These are phyloP conservation scores for Eucalyptus pauciflora DNA, from an alignment of 345 rosid species.

Conservation along the genomic window DNA sequence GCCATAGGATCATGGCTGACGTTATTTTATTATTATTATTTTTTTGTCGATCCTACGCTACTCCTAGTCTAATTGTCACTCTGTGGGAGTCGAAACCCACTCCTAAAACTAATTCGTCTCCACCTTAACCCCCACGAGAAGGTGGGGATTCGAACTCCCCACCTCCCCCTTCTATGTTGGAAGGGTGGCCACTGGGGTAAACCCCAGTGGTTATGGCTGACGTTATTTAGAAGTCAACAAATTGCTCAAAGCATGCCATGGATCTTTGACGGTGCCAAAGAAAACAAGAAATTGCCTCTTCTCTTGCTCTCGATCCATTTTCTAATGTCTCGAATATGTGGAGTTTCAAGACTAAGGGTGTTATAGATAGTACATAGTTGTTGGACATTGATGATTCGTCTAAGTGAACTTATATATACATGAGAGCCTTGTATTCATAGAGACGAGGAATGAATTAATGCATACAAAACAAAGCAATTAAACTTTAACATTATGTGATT, in stretches of 20 bases:
- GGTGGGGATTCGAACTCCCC: too few relatives aligned
- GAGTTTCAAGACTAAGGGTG: neutral
- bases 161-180: too few relatives aligned
- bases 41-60: too few relatives aligned
- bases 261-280: conserved; percentile 5
- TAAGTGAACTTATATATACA: neutral
- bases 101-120: too few relatives aligned
- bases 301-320: conserved; percentile 45
- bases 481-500: neutral
- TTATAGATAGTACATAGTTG: neutral
- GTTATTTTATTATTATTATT: too few relatives aligned
- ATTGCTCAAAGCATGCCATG: neutral
- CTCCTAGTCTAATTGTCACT: too few relatives aligned
- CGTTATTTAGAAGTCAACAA: neutral
- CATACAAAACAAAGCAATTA: neutral
- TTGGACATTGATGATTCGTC: neutral
- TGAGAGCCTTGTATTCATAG: neutral
- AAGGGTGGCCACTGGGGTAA: too few relatives aligned
- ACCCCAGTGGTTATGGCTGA: neutral
- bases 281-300: conserved; percentile 38
- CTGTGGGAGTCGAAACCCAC: too few relatives aligned
- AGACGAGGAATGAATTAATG: neutral
- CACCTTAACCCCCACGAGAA: too few relatives aligned
- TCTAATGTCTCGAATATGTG: neutral
- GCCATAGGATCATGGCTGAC: neutral